Base-by-base conservation (phyloP, 768 basidiomycete species). In the Agaricus subrufescens region DNA sequence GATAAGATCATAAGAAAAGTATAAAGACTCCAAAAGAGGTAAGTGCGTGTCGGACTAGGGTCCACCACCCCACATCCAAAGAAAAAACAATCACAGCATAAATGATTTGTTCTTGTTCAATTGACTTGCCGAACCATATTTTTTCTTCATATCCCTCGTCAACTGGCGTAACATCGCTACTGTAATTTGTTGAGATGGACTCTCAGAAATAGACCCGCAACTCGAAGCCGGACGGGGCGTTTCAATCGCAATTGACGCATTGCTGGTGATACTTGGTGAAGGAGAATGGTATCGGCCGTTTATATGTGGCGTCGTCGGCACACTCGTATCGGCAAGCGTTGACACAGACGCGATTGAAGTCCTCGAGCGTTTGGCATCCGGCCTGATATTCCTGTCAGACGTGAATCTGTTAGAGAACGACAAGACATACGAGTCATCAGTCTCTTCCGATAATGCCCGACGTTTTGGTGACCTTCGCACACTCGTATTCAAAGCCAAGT, bases 161-260 rank as follows among this genome's bases (percentile, higher is more conserved):
- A 84, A 64, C 3, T 80, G 79, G 40, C 84, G 81, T 48, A 89
- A 65, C 86, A 88, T 88, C 14, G 82, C 81, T 26, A 83, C 71
- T 2, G 85, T 87, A 37, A 87, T 77, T 19, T 71, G 67, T 31
- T 62, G 61, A 11, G 72, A 67, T 4, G 75, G 67, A 1, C 78
- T 77, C 9, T 69, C 66, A 0, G 75, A 77, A 46, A 76, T 74
- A 23, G 79, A 78, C 7, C 69, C 65, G 0, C 75, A 76, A 45
- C 75, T 75, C 25, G 68, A 52, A 30, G 48, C 34, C 46, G 31
- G 43, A 43, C 34, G 11, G 23, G 40, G 15, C 4, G 37, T 42
- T 26, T 54, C 46, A 6, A 27, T 54, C 2, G n/a, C 51, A 44
- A 57, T 26, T 12, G 59, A 60, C 14, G 39, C 44, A 10, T 26